Base-by-base conservation (phyloP, 1,284 basidiomycete genomes). In the Tylopilus orsonianus region DNA sequence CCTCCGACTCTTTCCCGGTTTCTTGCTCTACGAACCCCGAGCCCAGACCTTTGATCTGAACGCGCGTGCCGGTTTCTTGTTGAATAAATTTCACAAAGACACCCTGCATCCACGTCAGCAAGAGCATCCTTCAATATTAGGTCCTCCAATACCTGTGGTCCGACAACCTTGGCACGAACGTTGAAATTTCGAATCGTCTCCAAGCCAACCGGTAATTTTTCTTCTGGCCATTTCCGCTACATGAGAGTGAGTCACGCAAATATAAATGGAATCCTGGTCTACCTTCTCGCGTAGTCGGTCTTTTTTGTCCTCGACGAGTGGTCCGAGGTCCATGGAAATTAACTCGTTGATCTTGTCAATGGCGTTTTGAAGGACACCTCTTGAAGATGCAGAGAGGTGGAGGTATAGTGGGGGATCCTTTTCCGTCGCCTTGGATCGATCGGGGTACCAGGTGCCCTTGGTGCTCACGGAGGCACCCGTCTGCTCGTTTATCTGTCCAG, bases 71-170 rank as follows among this genome's bases (percentile, higher is more conserved):
- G 0, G 96, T 99, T 72, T 99, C 96, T 61, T 86, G 83, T 71
- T 99, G 96, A 56, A 99, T 99, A 66, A 94, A 95, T 73, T 99
- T 99, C 56, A 99, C 96, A 66, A 98, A 99, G 65, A 94, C 87
- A 58, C 93, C 94, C 90, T 62, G 20, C n/a, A 22, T 2, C 9
- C 34, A n/a, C 34, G 47, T 44, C 47, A 51, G 32, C 22, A 3
- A 12, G 19, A 42, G 16, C 3, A 44, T 8, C 36, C 4, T 10
- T n/a, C 5, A 36, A 9, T 29, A n/a, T 20, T 19, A 19, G 29
- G 22, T 26, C 10, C n/a, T 14, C 32, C 76, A 81, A 55, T 68
- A 92, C 90, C 52, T 83, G 84, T 8, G 96, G 97, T 5, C 96
- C 96, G 34, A 99, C 96, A 22, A 97, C 91, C 72, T 99, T 99